phyloP scores from a whole-genome alignment of 2,329 filamentous ascomycete species.

The Coniosporium tulheliwenetii region DNA sequence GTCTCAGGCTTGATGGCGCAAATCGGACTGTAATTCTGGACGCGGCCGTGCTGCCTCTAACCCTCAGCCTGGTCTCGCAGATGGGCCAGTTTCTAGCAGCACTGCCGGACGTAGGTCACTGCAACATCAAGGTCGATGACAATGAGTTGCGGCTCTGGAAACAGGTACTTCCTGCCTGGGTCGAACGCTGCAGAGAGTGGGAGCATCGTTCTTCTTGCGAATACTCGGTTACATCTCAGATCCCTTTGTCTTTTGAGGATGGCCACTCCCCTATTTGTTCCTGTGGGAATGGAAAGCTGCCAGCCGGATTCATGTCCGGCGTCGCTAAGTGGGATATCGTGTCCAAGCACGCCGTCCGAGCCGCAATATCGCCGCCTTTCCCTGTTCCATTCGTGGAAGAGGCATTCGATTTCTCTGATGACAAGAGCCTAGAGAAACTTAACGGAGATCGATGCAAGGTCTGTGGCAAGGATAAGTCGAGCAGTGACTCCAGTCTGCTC shows the following conservation, averaged over 20 bases:
- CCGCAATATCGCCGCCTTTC: conserved; percentile 17
- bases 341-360: conserved; percentile 12
- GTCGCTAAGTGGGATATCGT: conserved; percentile 9
- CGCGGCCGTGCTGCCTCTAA: conserved; percentile 16
- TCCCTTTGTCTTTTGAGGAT: conserved; percentile 8
- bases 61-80: conserved; percentile 1
- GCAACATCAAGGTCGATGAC: conserved; percentile 8
- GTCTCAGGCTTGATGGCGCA: conserved; percentile 16
- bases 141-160: conserved; percentile 17
- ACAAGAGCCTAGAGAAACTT: too few relatives aligned
- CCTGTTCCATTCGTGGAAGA: conserved; percentile 13
- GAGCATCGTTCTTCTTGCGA: conserved; percentile 17
- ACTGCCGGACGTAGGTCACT: neutral
- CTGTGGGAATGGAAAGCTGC: conserved; percentile 14
- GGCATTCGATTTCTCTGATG: too few relatives aligned
- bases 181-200: conserved; percentile 24
- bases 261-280: conserved; percentile 12
- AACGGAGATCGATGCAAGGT: too few relatives aligned
- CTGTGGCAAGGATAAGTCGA: too few relatives aligned
- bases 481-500: too few relatives aligned
- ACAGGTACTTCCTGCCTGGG: conserved; percentile 14
- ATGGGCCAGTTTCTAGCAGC: conserved; percentile 1
- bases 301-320: conserved; percentile 5
- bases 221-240: conserved; percentile 9
- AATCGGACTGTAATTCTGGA: conserved; percentile 17